phyloP scores from a whole-genome alignment of 1,139 yeast genomes.

The Geotrichum restrictum region DNA sequence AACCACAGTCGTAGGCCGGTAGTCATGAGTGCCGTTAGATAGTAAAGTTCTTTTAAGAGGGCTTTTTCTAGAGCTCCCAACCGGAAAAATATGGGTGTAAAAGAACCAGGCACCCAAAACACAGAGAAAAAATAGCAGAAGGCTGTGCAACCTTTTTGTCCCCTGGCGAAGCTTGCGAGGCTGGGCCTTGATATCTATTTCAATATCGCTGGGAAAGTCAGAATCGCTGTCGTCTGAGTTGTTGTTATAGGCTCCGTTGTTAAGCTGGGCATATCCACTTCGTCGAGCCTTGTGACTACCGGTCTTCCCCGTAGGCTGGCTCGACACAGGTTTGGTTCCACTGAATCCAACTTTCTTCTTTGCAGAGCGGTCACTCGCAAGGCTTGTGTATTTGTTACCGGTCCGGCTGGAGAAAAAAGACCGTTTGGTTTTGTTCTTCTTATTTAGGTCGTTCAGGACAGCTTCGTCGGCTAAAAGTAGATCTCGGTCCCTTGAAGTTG shows the following conservation, averaged over 20 bases:
- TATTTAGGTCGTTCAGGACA: conserved; percentile 27
- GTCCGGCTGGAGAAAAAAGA: conserved; percentile 12
- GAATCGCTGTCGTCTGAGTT: conserved; percentile 20
- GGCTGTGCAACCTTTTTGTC: conserved; percentile 16
- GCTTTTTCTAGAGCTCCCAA: background rate
- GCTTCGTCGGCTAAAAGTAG: conserved; percentile 33
- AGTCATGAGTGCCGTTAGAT: conserved; percentile 67
- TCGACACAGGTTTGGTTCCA: conserved; percentile 6
- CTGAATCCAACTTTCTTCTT: conserved; percentile 22
- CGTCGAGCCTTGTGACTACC: conserved; percentile 4
- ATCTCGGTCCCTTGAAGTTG: conserved; percentile 31
- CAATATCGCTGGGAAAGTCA: conserved; percentile 22
- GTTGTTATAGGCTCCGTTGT: background rate
- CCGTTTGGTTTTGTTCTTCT: conserved; percentile 15
- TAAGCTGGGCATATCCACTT: conserved; percentile 12
- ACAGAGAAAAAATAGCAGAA: conserved; percentile 14
- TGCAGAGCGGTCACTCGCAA: conserved; percentile 13
- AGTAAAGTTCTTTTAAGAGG: conserved; percentile 28
- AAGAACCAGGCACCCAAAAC: conserved; percentile 19
- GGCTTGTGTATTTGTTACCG: conserved; percentile 15
- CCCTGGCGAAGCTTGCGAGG: conserved; percentile 17
- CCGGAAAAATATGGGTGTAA: conserved; percentile 15
- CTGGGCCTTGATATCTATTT: conserved; percentile 21
- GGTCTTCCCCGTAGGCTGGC: background rate
- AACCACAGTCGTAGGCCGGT: conserved; percentile 71